Evolutionary conservation across 2,329 filamentous ascomycete genomes (phyloP).

Genomic region (Uncinocarpus reesii): DNA sequence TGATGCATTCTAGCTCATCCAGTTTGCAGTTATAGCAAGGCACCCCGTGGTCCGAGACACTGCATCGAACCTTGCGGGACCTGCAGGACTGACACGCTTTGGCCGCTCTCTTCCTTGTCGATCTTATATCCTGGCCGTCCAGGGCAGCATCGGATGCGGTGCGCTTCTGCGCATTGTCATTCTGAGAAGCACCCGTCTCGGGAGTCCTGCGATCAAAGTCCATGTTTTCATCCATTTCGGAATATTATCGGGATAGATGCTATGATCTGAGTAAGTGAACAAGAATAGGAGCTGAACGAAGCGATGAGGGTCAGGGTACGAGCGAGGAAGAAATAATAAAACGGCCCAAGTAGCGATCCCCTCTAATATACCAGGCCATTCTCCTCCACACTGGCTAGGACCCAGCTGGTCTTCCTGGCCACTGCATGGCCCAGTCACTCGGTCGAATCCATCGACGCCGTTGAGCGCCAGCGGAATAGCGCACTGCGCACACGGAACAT

Average conservation of each 20-base stretch:
- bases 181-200: neutral
- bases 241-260: neutral
- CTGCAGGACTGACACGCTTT: constrained; percentile 44
- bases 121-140: constrained; percentile 5
- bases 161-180: constrained; percentile 9
- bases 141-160: constrained; percentile 12
- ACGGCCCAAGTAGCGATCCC: neutral
- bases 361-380: neutral
- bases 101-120: constrained; percentile 50
- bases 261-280: neutral
- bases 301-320: neutral
- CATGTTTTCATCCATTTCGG: constrained; percentile 4
- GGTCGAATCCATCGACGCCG: neutral
- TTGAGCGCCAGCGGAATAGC: neutral
- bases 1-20: constrained; percentile 19
- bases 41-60: constrained; percentile 40
- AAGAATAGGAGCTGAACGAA: neutral
- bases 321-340: neutral
- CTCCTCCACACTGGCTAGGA: neutral
- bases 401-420: neutral
- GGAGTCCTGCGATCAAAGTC: constrained; percentile 3
- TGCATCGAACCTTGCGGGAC: constrained; percentile 42
- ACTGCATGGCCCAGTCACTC: neutral
- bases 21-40: constrained; percentile 22
- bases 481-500: neutral